Percentiles rank a stretch among this genome's conserved stretches.
Evolutionary conservation across 257 asterid genomes (phyloP).

Genomic region (Petrea volubilis): DNA sequence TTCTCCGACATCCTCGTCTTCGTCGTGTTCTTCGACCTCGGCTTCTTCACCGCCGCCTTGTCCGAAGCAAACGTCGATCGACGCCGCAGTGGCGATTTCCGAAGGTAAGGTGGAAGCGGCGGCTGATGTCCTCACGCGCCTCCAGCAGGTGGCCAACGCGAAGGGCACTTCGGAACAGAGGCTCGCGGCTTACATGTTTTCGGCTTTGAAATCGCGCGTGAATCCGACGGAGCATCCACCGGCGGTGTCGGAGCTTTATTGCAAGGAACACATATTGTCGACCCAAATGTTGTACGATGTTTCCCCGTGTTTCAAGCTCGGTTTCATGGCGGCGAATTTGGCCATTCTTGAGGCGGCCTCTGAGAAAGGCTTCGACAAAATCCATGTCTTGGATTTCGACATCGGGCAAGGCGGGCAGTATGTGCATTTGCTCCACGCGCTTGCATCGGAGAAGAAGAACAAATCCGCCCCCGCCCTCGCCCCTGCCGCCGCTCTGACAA

Average conservation of each 20-base stretch:
- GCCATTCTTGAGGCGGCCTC: constrained; percentile 66
- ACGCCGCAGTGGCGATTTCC: constrained; percentile 56
- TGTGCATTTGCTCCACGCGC: constrained; percentile 77
- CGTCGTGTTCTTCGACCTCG: constrained; percentile 70
- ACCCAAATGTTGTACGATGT: constrained; percentile 57
- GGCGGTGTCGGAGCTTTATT: constrained; percentile 36
- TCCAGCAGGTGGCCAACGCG: constrained; percentile 49
- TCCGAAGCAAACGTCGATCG: constrained; percentile 53
- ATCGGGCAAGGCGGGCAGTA: constrained; percentile 79
- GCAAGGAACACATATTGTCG: constrained; percentile 43
- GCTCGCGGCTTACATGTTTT: constrained; percentile 40
- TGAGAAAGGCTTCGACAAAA: constrained; percentile 39
- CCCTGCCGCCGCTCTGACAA: constrained; percentile 36
- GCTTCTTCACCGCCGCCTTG: constrained; percentile 58
- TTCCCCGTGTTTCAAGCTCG: constrained; percentile 83
- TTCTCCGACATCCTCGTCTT: constrained; percentile 75
- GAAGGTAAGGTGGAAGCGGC: constrained; percentile 66
- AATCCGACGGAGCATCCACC: constrained; percentile 45
- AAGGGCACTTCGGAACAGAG: constrained; percentile 66
- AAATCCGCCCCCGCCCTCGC: constrained; percentile 17
- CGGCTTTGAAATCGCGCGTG: constrained; percentile 56
- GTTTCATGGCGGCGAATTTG: constrained; percentile 86
- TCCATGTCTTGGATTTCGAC: constrained; percentile 80
- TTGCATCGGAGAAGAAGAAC: constrained; percentile 50
- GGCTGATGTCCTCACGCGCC: constrained; percentile 77